Base-by-base conservation (phyloP, 768 basidiomycete species). In the Calocybe gangraenosa region DNA sequence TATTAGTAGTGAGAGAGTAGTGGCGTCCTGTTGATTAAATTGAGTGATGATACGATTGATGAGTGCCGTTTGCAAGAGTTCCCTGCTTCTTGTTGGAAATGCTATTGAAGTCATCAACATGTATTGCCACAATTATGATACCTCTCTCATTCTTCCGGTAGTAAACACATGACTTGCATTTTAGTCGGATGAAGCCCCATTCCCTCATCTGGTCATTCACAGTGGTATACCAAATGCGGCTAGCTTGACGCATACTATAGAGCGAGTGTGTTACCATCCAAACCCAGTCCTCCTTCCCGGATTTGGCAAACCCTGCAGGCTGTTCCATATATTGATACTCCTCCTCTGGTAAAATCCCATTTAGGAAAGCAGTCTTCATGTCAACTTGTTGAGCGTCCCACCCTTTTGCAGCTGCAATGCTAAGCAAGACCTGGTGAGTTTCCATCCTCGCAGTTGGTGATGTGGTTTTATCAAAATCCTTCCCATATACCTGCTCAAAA, bases 391-490 rank as follows among this genome's bases (percentile, higher is more conserved):
- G 53, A 1, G 67, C 50, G 10, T 67, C 66, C 65, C 63, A 73
- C 28, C 61, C 64, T 0, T 58, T 36, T 0, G 44, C 3, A 0
- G 66, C 67, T 0, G 65, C 68, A 5, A 73, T 44, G 15, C 70
- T 65, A 0, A 69, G 54, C 2, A 76, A 50, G 4, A 66, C 52
- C 0, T 61, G 53, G 37, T 70, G 60, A 0, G 70, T 67, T 49
- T 72, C 70, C 55, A 69, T 61, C 13, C 62, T 60, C 11, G 65
- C 64, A 11, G 64, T 67, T 0, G 68, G 69, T 36, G 74, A 70
- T 35, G 65, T 69, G 0, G 71, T 73, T 30, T 66, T 61, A 0
- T 54, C 59, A 46, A 67, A 78, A 38, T 78, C 73, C 7, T 59
- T 48, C 0, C 63, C 3, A 55, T 47, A 36, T 1, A 47, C 32